phyloP scores from a whole-genome alignment of 1,284 basidiomycete species.

The Cryptococcus depauperatus region DNA sequence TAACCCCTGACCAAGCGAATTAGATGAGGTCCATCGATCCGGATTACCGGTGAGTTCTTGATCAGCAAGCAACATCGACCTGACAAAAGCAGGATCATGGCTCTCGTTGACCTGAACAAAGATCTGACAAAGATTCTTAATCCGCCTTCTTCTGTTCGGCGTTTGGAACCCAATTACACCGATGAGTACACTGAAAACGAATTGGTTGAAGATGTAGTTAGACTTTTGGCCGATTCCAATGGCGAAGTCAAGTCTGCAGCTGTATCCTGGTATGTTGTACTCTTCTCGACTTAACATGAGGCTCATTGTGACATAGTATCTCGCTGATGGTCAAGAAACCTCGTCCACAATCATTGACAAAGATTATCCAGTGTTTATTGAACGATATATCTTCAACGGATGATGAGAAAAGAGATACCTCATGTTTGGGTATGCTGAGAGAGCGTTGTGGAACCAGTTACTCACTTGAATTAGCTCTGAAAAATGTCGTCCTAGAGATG shows the following conservation, averaged over 20 bases:
- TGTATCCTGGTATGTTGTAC: constrained; percentile 66
- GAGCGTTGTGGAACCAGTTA: too few relatives aligned
- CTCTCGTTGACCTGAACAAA: constrained; percentile 78
- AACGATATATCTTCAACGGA: constrained; percentile 23
- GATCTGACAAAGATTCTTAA: constrained; percentile 62
- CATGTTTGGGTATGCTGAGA: constrained; percentile 73
- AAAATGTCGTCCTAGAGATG: constrained; percentile 86
- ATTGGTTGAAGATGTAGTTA: constrained; percentile 68
- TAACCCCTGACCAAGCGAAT: neutral
- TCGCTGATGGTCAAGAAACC: constrained; percentile 31
- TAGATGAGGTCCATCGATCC: constrained; percentile 40
- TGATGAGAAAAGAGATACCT: constrained; percentile 64
- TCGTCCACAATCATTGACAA: constrained; percentile 62
- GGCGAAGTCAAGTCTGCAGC: constrained; percentile 98
- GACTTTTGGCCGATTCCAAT: constrained; percentile 83
- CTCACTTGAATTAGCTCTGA: constrained; percentile 57
- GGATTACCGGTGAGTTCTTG: constrained; percentile 30
- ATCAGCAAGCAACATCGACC: neutral
- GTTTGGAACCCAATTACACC: constrained; percentile 41
- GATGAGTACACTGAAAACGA: constrained; percentile 76
- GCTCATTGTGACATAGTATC: constrained; percentile 11
- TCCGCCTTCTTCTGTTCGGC: constrained; percentile 50
- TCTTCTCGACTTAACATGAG: neutral
- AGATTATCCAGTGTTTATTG: constrained; percentile 64
- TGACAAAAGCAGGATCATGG: constrained; percentile 67